Percentiles rank a stretch among this genome's conserved stretches.
phyloP scores from a whole-genome alignment of 140 eudicot genomes.

The Cichorium intybus region DNA sequence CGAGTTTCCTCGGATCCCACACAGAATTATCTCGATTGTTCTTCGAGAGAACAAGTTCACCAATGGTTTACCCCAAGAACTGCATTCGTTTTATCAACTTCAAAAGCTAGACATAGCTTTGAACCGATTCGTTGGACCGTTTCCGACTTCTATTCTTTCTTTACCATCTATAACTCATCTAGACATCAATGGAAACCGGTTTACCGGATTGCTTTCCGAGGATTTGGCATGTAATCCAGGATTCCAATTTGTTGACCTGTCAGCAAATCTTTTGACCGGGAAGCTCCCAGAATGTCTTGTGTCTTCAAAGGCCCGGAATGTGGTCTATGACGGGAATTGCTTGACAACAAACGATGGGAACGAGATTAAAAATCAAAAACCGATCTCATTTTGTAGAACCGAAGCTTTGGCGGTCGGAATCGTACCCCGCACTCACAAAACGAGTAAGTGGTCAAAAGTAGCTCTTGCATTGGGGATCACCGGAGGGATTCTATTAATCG shows the following conservation, averaged over 20 bases:
- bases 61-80: conserved; percentile 48
- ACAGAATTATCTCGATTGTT: conserved; percentile 47
- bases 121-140: conserved; percentile 75
- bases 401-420: conserved; percentile 91
- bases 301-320: conserved; percentile 41
- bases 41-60: conserved; percentile 65
- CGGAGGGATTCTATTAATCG: conserved; percentile 49
- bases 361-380: conserved; percentile 46
- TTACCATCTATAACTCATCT: conserved; percentile 66
- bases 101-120: conserved; percentile 59
- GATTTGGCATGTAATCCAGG: conserved; percentile 49
- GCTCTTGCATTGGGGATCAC: conserved; percentile 54
- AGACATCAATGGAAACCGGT: conserved; percentile 57
- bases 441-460: conserved; percentile 31
- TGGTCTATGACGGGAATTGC: conserved; percentile 61
- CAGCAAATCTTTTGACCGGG: conserved; percentile 74
- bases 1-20: conserved; percentile 50
- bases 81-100: conserved; percentile 64
- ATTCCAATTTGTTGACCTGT: conserved; percentile 60
- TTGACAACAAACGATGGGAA: conserved; percentile 38
- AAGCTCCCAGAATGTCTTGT: conserved; percentile 56
- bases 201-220: conserved; percentile 72
- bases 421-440: conserved; percentile 42
- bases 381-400: conserved; percentile 60
- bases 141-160: conserved; percentile 57